These are phyloP conservation scores for Stachybotrys elegans DNA, from an alignment of 2,329 filamentous ascomycete genomes.

Conservation along the genomic window DNA sequence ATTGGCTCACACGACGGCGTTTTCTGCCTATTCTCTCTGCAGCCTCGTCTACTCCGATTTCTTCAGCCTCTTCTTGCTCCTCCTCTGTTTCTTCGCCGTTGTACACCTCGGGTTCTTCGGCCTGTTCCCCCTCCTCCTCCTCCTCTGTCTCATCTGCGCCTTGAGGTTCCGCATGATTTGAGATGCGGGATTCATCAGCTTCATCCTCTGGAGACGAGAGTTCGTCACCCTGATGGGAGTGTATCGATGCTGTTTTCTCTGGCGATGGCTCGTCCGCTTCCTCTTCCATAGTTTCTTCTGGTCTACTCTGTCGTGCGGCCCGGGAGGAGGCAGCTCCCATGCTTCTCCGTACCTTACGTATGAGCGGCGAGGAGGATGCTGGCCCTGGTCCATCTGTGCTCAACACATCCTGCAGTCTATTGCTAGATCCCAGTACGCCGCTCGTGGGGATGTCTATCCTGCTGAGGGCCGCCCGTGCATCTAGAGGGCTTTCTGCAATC, in stretches of 20 bases:
- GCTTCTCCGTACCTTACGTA: constrained; percentile 30
- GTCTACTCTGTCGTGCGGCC: too few relatives aligned
- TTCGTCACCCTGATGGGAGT: too few relatives aligned
- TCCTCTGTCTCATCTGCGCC: constrained; percentile 6
- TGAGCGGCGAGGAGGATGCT: constrained; percentile 36
- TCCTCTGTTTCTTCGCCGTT: constrained; percentile 19
- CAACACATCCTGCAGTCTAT: constrained; percentile 37
- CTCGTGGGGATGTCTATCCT: constrained; percentile 33
- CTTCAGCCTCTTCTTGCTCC: constrained; percentile 14
- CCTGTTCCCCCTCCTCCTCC: constrained; percentile 5
- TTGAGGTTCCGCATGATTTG: neutral
- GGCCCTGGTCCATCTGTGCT: constrained; percentile 21
- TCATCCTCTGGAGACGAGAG: too few relatives aligned
- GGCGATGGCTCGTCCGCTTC: constrained; percentile 29
- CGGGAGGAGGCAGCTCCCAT: too few relatives aligned
- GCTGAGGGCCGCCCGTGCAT: constrained; percentile 52
- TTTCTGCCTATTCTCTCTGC: constrained; percentile 43
- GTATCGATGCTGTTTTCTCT: too few relatives aligned
- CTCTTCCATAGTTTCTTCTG: constrained; percentile 9
- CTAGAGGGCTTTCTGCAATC: constrained; percentile 40
- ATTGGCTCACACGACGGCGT: constrained; percentile 31
- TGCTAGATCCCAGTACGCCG: constrained; percentile 32
- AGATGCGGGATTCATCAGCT: too few relatives aligned
- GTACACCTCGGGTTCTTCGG: constrained; percentile 8
- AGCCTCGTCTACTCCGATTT: constrained; percentile 20